phyloP scores from a whole-genome alignment of 805 yeast genomes.

The Saccharomycopsis guyanensis region DNA sequence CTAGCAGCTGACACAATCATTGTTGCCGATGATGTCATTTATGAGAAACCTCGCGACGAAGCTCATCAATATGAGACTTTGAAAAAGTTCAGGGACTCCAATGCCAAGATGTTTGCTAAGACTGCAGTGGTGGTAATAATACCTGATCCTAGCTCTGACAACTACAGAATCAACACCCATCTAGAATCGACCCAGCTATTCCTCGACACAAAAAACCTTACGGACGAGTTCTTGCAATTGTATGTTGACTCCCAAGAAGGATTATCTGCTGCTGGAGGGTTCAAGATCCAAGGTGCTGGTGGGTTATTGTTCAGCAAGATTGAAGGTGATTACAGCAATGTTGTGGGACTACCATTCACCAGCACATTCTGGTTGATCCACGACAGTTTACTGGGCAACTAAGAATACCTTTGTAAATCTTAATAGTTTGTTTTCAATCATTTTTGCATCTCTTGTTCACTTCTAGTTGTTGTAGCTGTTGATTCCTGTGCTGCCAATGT shows the following conservation, averaged over 20 bases:
- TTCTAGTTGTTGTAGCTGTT: no score
- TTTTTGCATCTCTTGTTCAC: no score
- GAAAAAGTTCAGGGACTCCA: constrained; percentile 35
- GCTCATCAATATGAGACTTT: constrained; percentile 45
- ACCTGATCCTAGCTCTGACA: constrained; percentile 40
- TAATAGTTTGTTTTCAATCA: no score
- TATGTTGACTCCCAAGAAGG: constrained; percentile 76
- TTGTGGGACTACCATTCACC: constrained; percentile 75
- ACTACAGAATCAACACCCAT: constrained; percentile 17
- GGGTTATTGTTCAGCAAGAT: constrained; percentile 54
- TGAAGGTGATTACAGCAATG: constrained; percentile 77
- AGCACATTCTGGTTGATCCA: constrained; percentile 5
- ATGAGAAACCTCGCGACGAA: constrained; percentile 71
- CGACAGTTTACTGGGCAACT: not conserved
- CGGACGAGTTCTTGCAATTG: constrained; percentile 46
- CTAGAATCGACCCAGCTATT: constrained; percentile 36
- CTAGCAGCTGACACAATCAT: constrained; percentile 80
- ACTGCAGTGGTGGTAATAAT: constrained; percentile 23
- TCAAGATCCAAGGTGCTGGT: constrained; percentile 71
- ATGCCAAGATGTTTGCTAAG: constrained; percentile 12
- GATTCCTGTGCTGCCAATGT: no score
- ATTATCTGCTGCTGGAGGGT: constrained; percentile 83
- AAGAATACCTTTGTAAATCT: no score
- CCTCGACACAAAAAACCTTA: constrained; percentile 35
- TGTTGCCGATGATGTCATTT: constrained; percentile 49